Percentiles rank a stretch among this genome's conserved stretches.
These are phyloP conservation scores for Solanum chilense DNA, from an alignment of 257 asterid genomes.

Conservation along the genomic window DNA sequence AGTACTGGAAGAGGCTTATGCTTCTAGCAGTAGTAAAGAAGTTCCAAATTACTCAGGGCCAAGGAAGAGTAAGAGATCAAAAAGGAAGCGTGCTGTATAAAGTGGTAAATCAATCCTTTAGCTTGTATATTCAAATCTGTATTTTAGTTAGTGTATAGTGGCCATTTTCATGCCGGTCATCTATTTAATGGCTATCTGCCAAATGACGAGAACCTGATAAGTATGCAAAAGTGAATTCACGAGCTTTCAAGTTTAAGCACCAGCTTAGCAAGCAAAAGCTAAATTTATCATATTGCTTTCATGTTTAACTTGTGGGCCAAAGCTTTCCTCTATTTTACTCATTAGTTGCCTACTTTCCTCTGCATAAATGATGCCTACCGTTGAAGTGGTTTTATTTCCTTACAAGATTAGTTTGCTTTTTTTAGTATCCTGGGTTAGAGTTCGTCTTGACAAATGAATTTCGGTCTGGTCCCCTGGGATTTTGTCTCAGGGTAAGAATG, in stretches of 20 bases:
- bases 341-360: neutral
- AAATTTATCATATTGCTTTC: neutral
- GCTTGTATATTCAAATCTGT: slow-evolving; percentile 36
- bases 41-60: slow-evolving; percentile 49
- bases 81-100: slow-evolving; percentile 82
- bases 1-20: slow-evolving; percentile 64
- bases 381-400: neutral
- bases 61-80: slow-evolving; percentile 80
- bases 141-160: slow-evolving; percentile 33
- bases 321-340: neutral
- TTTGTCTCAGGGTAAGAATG: neutral
- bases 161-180: slow-evolving; percentile 41
- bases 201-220: neutral
- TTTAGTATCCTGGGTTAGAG: neutral
- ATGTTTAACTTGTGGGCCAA: neutral
- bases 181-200: slow-evolving; percentile 18
- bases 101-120: slow-evolving; percentile 25
- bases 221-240: neutral
- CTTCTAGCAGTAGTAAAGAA: slow-evolving; percentile 48
- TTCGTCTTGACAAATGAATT: neutral
- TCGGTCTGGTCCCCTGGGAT: neutral
- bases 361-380: neutral
- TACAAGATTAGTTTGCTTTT: neutral
- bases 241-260: slow-evolving; percentile 7
- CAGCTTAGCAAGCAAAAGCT: neutral